Evolutionary conservation across 2,329 filamentous ascomycete species (phyloP), one percentile per base, ranked within the genome.

Genomic region (Thyridium curvatum): DNA sequence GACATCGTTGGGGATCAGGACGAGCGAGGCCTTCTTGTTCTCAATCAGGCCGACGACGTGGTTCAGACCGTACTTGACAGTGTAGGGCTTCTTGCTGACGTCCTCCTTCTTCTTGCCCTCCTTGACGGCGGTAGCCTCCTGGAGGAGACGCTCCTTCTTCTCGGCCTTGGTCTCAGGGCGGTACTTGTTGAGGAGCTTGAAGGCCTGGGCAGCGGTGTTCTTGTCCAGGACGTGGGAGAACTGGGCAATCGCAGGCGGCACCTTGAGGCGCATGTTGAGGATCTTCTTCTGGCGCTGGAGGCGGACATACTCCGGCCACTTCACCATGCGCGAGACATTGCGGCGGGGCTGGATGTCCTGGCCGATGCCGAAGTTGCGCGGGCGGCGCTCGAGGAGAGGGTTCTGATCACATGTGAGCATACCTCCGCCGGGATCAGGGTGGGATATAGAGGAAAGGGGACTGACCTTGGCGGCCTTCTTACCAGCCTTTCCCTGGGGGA

Each of bases 71-170:
- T 96, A 98, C 84, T 98, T 98, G 80, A 93, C 90, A 54, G 85
- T 75, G 74, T 96, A 98, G 62, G 93, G 93, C 86, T 98, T 98
- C 88, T 97, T 97, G 85, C 81, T 87, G 66, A 94, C 91, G 61
- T 95, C 90, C 81, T 98, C 94, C 86, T 97, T 97, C 86, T 97
- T 98, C 86, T 97, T 96, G 71, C 94, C 93, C 72, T 97, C 90
- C 68, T 89, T 83, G 68, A 98, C 82, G 61, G 93, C 94, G 59
- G 90, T 95, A 52, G 94, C 93, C 82, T 98, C 93, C 81, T 95
- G 89, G 68, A 86, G 82, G 52, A 98, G 79, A 74, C 93, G 89
- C 79, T 98, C 94, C 84, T 97, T 98, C 88, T 98, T 98, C 84
- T 97, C 91, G 59, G 78, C 75, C 84, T 96, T 97, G 71, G 87